These are phyloP conservation scores for Fusarium longipes DNA, from an alignment of 2,329 filamentous ascomycete species.

Conservation along the genomic window DNA sequence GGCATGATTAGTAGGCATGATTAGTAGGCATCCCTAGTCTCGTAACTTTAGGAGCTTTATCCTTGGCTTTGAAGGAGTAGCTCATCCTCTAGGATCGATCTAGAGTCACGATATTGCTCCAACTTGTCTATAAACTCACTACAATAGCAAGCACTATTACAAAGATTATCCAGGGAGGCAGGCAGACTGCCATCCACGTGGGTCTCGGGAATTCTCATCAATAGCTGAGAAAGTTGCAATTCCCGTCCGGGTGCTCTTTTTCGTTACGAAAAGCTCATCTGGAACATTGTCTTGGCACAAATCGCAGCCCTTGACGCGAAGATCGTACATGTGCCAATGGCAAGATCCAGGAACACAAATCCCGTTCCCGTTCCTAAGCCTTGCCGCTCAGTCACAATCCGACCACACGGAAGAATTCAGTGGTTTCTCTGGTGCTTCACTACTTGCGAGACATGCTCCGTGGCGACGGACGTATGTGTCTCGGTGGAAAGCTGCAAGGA, in stretches of 20 bases:
- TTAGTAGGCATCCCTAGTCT: too few relatives aligned
- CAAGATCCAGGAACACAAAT: not conserved
- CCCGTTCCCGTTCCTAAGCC: slow-evolving; percentile 11
- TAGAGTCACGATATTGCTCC: not conserved
- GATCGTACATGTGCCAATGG: slow-evolving; percentile 22
- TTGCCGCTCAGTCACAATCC: slow-evolving; percentile 15
- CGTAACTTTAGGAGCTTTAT: not conserved
- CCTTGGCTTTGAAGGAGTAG: not conserved
- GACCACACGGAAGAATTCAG: slow-evolving; percentile 6
- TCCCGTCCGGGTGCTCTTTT: not conserved
- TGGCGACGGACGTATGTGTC: slow-evolving; percentile 5
- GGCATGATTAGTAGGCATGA: too few relatives aligned
- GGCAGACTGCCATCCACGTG: slow-evolving; percentile 4
- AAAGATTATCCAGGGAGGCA: not conserved
- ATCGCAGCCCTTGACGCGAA: not conserved
- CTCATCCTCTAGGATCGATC: not conserved
- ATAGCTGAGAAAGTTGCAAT: not conserved
- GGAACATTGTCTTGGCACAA: slow-evolving; percentile 13
- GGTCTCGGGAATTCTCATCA: not conserved
- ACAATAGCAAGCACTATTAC: not conserved
- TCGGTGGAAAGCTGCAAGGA: slow-evolving; percentile 25
- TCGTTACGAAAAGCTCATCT: slow-evolving; percentile 16
- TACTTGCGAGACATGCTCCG: slow-evolving; percentile 15
- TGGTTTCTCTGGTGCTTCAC: not conserved
- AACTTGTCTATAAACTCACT: too few relatives aligned